Conservation (phyloP, 2,329 filamentous ascomycete genomes). For the Ophiosphaerella narmari region DNA sequence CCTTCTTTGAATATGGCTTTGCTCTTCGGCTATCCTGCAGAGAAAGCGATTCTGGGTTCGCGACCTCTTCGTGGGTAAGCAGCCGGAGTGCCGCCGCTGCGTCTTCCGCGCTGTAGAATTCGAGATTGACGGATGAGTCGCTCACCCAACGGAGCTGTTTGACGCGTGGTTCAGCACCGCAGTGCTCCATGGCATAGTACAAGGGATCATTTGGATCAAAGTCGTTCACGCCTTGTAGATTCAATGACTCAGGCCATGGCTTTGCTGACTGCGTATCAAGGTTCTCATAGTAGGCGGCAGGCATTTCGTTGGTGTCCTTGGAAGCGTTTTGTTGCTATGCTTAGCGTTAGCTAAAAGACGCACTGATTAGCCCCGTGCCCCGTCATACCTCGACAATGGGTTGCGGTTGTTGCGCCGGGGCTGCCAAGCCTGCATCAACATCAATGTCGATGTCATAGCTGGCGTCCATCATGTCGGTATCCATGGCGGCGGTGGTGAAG, state of each 20-base stretch:
- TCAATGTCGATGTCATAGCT: slow-evolving; percentile 46
- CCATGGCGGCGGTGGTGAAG: slow-evolving; percentile 22
- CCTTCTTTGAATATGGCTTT: slow-evolving; percentile 69
- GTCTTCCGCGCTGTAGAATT: slow-evolving; percentile 66
- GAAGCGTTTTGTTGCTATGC: slow-evolving; percentile 7
- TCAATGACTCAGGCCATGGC: slow-evolving; percentile 67
- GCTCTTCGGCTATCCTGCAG: slow-evolving; percentile 67
- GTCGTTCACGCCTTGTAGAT: slow-evolving; percentile 81
- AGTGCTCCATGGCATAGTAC: slow-evolving; percentile 73
- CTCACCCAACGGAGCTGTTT: slow-evolving; percentile 85
- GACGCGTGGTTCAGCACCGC: slow-evolving; percentile 59
- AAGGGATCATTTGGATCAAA: slow-evolving; percentile 81
- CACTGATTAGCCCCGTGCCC: slow-evolving; percentile 5
- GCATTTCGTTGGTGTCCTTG: slow-evolving; percentile 22
- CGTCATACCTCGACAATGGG: slow-evolving; percentile 22
- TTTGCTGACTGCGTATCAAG: slow-evolving; percentile 27
- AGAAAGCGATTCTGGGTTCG: slow-evolving; percentile 49
- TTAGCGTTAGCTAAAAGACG: slow-evolving; percentile 7
- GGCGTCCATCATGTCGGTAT: slow-evolving; percentile 42
- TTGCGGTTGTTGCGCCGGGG: slow-evolving; percentile 27
- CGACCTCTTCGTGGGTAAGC: slow-evolving; percentile 57
- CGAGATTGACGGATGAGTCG: slow-evolving; percentile 84
- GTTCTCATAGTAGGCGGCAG: slow-evolving; percentile 41
- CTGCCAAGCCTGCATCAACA: slow-evolving; percentile 25
- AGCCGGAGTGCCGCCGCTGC: slow-evolving; percentile 60